phyloP scores from a whole-genome alignment of 2,329 filamentous ascomycete genomes.

The Verticillium dahliae region DNA sequence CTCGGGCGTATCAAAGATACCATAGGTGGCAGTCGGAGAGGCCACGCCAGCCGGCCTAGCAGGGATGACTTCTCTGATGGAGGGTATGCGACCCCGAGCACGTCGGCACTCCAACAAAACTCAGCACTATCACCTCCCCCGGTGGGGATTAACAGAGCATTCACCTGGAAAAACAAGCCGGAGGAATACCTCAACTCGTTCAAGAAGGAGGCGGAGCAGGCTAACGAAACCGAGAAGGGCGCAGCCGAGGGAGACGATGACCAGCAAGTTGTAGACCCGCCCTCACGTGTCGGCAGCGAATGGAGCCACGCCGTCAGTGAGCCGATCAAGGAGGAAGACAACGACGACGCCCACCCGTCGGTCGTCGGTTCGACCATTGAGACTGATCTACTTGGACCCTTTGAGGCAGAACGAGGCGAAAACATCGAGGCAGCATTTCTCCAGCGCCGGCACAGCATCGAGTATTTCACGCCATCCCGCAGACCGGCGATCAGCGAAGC shows the following conservation, averaged over 20 bases:
- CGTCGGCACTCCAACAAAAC: conserved; percentile 27
- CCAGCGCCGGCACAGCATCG: conserved; percentile 56
- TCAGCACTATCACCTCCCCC: conserved; percentile 27
- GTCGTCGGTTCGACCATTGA: conserved; percentile 54
- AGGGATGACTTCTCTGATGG: conserved; percentile 46
- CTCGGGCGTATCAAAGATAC: conserved; percentile 82
- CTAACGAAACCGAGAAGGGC: neutral
- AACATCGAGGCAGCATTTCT: conserved; percentile 41
- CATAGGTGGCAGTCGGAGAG: conserved; percentile 56
- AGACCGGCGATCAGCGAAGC: conserved; percentile 40
- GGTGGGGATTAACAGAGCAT: conserved; percentile 39
- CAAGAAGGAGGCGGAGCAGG: conserved; percentile 8
- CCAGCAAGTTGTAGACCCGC: neutral
- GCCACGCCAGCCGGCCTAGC: conserved; percentile 48
- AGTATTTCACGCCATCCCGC: conserved; percentile 16
- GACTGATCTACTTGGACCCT: conserved; percentile 48
- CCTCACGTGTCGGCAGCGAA: conserved; percentile 1
- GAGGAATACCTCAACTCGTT: conserved; percentile 43
- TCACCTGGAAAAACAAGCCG: conserved; percentile 59
- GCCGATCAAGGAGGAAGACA: conserved; percentile 4
- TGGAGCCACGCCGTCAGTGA: conserved; percentile 3
- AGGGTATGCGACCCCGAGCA: conserved; percentile 23
- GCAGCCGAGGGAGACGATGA: neutral
- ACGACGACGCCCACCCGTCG: conserved; percentile 29
- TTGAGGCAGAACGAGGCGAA: conserved; percentile 39